phyloP scores from a whole-genome alignment of 1,284 basidiomycete species.

The Trichosporon sp. region DNA sequence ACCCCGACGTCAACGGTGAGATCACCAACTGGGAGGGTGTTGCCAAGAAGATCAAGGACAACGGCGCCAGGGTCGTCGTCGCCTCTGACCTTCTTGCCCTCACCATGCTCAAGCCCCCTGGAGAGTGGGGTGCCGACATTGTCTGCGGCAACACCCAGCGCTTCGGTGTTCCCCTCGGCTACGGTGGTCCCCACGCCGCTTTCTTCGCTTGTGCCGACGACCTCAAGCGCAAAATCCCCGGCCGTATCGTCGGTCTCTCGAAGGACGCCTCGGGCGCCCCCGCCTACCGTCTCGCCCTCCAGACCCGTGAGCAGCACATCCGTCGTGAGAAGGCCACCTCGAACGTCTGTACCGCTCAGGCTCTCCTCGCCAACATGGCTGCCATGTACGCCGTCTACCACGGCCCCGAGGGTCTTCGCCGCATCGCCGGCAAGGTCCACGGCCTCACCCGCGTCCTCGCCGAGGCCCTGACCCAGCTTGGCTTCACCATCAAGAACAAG shows the following conservation, averaged over 20 bases:
- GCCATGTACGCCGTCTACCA: conserved; percentile 98
- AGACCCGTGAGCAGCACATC: conserved; percentile 95
- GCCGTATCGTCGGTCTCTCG: conserved; percentile 84
- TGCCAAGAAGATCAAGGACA: conserved; percentile 64
- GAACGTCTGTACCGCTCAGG: conserved; percentile 87
- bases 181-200: conserved; percentile 86
- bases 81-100: conserved; percentile 90
- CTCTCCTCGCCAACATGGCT: conserved; percentile 91
- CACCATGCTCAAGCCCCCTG: conserved; percentile 89
- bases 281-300: conserved; percentile 87
- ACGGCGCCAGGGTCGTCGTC: conserved; percentile 72
- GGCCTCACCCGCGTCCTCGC: conserved; percentile 78
- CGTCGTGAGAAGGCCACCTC: conserved; percentile 92
- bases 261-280: conserved; percentile 76
- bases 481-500: conserved; percentile 59
- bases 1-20: conserved; percentile 83
- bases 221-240: conserved; percentile 95
- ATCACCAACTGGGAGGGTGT: conserved; percentile 71
- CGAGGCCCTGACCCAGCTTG: conserved; percentile 62
- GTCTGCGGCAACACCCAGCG: conserved; percentile 91
- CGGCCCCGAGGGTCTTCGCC: conserved; percentile 76
- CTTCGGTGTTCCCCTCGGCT: conserved; percentile 83
- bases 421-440: conserved; percentile 86
- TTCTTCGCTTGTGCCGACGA: conserved; percentile 93
- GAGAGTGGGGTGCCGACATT: conserved; percentile 97